Evolutionary conservation across 2,329 filamentous ascomycete species (phyloP).

Genomic region (Colletotrichum sp.): DNA sequence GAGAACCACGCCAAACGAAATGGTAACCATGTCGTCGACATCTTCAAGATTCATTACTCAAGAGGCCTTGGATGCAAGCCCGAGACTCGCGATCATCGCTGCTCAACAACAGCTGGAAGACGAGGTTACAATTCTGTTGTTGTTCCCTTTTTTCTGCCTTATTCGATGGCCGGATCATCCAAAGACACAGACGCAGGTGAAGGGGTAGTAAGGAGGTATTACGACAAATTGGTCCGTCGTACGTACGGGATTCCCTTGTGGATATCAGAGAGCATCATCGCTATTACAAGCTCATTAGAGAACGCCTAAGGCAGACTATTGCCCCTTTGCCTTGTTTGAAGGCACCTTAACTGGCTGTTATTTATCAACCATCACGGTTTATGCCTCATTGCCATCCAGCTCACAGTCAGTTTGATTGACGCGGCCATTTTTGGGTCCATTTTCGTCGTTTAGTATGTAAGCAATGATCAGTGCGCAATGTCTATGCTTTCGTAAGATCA

Average conservation of each 20-base stretch:
- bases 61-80: too few species aligned
- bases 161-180: not conserved
- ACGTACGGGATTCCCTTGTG: not conserved
- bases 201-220: not conserved
- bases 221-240: too few species aligned
- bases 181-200: not conserved
- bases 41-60: too few species aligned
- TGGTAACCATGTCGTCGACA: too few species aligned
- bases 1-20: not conserved
- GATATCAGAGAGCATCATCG: not conserved
- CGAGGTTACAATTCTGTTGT: not conserved
- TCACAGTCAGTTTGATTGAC: not conserved
- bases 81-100: not conserved
- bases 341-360: not conserved
- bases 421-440: rapidly evolving
- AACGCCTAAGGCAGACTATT: rapidly evolving
- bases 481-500: not conserved
- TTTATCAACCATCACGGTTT: not conserved
- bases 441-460: not conserved
- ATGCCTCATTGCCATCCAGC: not conserved
- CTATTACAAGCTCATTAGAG: not conserved
- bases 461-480: rapidly evolving
- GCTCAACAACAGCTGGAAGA: not conserved
- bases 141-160: not conserved
- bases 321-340: not conserved